Evolutionary conservation across 495 filamentous ascomycete species (phyloP).

Genomic region (Amphirosellinia nigrospora): DNA sequence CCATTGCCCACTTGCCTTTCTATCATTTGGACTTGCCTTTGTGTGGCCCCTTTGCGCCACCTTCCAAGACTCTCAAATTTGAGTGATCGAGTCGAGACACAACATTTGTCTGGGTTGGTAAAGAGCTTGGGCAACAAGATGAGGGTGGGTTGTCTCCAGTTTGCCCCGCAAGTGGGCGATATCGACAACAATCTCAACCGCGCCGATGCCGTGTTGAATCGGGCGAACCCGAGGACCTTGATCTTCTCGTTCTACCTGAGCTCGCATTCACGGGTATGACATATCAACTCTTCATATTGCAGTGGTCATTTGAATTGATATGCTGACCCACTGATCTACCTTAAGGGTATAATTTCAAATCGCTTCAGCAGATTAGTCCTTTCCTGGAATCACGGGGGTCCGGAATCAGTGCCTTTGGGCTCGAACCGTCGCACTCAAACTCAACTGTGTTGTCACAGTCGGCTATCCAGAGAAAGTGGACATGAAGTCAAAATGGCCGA

Average conservation of each 20-base stretch:
- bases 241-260: slow-evolving; percentile 84
- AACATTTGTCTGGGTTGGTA: background rate
- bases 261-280: slow-evolving; percentile 82
- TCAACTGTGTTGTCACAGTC: slow-evolving; percentile 81
- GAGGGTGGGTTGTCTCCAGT: slow-evolving; percentile 84
- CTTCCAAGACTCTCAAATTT: background rate
- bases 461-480: slow-evolving; percentile 83
- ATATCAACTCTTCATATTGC: background rate
- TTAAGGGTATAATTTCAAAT: slow-evolving; percentile 89
- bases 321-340: slow-evolving; percentile 27
- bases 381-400: slow-evolving; percentile 78
- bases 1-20: background rate
- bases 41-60: background rate
- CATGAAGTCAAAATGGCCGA: slow-evolving; percentile 46
- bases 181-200: slow-evolving; percentile 75
- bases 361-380: slow-evolving; percentile 74
- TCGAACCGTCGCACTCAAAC: slow-evolving; percentile 68
- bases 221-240: slow-evolving; percentile 57
- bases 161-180: slow-evolving; percentile 74
- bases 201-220: slow-evolving; percentile 73
- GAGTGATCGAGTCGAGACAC: background rate
- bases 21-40: background rate
- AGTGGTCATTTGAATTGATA: background rate
- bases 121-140: slow-evolving; percentile 50
- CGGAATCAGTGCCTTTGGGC: slow-evolving; percentile 86